These are phyloP conservation scores for Diddensiella transvaalensis DNA, from an alignment of 805 yeast genomes.

Conservation along the genomic window DNA sequence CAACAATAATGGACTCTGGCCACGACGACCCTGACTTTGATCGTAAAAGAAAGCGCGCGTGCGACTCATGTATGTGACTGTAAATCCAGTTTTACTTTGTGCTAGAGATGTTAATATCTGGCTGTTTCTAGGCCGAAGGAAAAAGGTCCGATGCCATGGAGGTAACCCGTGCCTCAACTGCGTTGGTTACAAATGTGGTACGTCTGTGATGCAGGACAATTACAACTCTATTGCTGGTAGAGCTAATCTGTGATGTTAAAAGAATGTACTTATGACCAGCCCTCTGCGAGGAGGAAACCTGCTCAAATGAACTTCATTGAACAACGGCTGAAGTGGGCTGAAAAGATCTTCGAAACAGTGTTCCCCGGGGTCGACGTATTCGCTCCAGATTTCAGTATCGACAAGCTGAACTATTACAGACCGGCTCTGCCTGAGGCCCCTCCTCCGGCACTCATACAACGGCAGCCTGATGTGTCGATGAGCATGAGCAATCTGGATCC, in stretches of 20 bases:
- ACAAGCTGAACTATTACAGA: not conserved
- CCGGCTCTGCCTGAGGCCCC: not conserved
- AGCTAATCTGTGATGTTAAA: constrained; percentile 43
- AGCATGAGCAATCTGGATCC: constrained; percentile 39
- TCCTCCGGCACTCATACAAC: constrained; percentile 16
- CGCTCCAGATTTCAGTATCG: constrained; percentile 36
- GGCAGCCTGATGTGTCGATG: constrained; percentile 36
- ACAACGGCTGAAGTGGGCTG: constrained; percentile 35
- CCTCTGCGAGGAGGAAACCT: constrained; percentile 51
- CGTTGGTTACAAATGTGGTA: constrained; percentile 73
- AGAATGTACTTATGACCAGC: constrained; percentile 78
- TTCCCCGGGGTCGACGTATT: constrained; percentile 28
- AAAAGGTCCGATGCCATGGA: constrained; percentile 78
- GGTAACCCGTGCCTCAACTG: constrained; percentile 76
- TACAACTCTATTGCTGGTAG: too few species aligned
- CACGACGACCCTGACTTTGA: not conserved
- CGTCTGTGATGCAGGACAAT: constrained; percentile 2
- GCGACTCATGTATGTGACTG: not conserved
- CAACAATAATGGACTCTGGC: not conserved
- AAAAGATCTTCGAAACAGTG: constrained; percentile 34
- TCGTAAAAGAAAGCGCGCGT: not conserved
- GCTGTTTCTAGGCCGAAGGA: constrained; percentile 47
- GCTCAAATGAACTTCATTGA: constrained; percentile 38
- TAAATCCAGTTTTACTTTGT: too few species aligned
- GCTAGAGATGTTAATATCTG: too few species aligned